Evolutionary conservation across 495 filamentous ascomycete species (phyloP).

Genomic region (Friedmanniomyces simplex): DNA sequence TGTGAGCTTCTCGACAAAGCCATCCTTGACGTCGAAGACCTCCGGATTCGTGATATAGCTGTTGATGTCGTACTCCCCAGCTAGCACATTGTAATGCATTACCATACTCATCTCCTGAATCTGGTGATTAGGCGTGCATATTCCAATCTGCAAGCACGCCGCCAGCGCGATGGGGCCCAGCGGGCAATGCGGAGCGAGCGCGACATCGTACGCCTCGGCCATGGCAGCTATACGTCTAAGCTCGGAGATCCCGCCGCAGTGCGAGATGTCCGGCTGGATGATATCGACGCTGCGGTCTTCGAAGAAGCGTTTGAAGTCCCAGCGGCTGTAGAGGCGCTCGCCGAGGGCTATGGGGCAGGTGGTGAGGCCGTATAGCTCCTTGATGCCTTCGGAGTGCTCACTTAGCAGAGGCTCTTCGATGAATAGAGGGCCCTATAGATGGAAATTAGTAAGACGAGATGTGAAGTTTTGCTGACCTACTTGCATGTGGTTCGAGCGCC

Average conservation of each 20-base stretch:
- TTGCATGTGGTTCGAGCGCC: conserved; percentile 51
- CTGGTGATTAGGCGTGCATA: conserved; percentile 56
- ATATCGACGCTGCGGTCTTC: conserved; percentile 55
- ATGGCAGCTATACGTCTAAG: conserved; percentile 59
- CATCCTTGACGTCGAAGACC: conserved; percentile 55
- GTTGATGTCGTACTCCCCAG: conserved; percentile 52
- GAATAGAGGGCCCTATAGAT: conserved; percentile 49
- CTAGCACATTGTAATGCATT: conserved; percentile 62
- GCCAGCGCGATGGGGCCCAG: conserved; percentile 67
- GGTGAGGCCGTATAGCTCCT: conserved; percentile 50
- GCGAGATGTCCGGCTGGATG: conserved; percentile 66
- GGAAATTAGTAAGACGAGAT: not conserved
- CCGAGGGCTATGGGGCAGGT: conserved; percentile 64
- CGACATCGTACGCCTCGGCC: conserved; percentile 70
- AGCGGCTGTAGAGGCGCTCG: conserved; percentile 62
- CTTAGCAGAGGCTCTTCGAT: conserved; percentile 68
- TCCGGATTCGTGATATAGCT: conserved; percentile 55
- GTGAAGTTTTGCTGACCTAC: not conserved
- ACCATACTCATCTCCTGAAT: conserved; percentile 77
- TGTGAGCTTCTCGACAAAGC: conserved; percentile 52
- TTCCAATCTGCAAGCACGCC: conserved; percentile 59
- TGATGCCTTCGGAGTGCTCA: conserved; percentile 62
- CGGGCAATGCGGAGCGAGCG: conserved; percentile 68
- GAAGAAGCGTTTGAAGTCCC: conserved; percentile 62
- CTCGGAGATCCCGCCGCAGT: conserved; percentile 69